A percentile compares a stretch with the other conserved stretches of the same genome.
Evolutionary conservation across 768 basidiomycete genomes (phyloP).

Genomic region (Naganishia antarctica): DNA sequence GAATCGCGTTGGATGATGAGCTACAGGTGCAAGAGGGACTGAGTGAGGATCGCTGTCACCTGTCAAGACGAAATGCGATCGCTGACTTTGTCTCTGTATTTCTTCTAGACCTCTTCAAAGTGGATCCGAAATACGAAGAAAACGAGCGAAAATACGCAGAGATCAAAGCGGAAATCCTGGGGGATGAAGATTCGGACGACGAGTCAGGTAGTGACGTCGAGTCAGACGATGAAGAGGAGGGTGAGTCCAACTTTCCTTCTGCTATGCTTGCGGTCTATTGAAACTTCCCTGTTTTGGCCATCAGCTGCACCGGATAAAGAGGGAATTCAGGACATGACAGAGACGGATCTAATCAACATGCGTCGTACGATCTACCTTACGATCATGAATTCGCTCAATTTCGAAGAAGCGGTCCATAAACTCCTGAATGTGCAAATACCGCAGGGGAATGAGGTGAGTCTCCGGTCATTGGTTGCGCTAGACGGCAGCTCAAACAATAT

Average conservation of each 20-base stretch:
- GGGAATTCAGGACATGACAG: conserved; percentile 89
- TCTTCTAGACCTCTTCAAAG: conserved; percentile 81
- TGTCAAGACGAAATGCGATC: not conserved
- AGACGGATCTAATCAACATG: conserved; percentile 91
- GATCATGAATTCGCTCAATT: conserved; percentile 97
- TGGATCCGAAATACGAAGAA: conserved; percentile 76
- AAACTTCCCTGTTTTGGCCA: not conserved
- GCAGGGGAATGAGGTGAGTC: conserved; percentile 84
- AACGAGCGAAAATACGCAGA: conserved; percentile 90
- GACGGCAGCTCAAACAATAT: conserved; percentile 17
- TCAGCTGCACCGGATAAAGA: conserved; percentile 64
- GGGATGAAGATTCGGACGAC: conserved; percentile 57
- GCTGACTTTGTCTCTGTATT: not conserved
- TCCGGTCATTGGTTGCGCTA: not conserved
- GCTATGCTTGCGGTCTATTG: not conserved
- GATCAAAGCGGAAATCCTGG: conserved; percentile 90
- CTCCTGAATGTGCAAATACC: conserved; percentile 83
- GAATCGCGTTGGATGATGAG: conserved; percentile 86
- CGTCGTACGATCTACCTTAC: conserved; percentile 91
- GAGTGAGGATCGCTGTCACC: conserved; percentile 58
- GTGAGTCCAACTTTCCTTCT: conserved; percentile 49
- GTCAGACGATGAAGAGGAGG: conserved; percentile 58
- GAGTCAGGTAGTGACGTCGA: conserved; percentile 56
- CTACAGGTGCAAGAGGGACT: conserved; percentile 88
- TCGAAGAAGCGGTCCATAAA: conserved; percentile 98